Evolutionary conservation across 176 grass and related monocot species (phyloP).

Genomic region (Musa itinerans): DNA sequence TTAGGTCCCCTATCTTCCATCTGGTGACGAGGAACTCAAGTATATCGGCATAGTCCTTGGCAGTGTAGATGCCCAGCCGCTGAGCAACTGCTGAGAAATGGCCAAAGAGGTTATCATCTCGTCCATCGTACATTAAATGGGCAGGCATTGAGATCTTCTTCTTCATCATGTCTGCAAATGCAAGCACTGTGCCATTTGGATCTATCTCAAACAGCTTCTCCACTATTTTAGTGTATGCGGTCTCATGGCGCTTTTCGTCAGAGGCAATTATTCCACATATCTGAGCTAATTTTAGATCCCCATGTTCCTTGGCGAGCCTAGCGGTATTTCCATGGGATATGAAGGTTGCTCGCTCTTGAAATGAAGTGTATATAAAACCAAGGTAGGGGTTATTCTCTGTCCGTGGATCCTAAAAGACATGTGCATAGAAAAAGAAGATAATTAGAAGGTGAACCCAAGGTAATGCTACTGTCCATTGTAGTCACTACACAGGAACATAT

Average conservation of each 20-base stretch:
- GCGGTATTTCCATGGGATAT: conserved; percentile 8
- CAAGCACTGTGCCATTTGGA: not conserved
- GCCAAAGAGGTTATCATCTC: not conserved
- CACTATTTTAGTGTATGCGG: not conserved
- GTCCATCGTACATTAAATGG: conserved; percentile 4
- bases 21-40: not conserved
- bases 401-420: not conserved
- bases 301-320: conserved; percentile 1
- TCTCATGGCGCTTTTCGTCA: conserved; percentile 3
- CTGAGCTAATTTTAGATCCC: not conserved
- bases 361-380: conserved; percentile 7
- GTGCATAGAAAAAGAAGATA: not conserved
- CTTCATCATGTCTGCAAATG: conserved; percentile 6
- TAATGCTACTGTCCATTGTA: no score
- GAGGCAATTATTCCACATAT: conserved; percentile 6
- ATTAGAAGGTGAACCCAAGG: not conserved
- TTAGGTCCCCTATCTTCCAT: conserved; percentile 3
- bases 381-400: conserved; percentile 10
- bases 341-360: conserved; percentile 5
- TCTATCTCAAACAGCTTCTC: conserved; percentile 5
- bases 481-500: no score
- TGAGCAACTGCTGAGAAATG: not conserved
- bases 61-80: conserved; percentile 1
- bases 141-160: conserved; percentile 10
- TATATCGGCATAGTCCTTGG: conserved; percentile 3